Evolutionary conservation across 306 rosid genomes (phyloP), one percentile per base, ranked within the genome.

Genomic region (Rubus idaeus): DNA sequence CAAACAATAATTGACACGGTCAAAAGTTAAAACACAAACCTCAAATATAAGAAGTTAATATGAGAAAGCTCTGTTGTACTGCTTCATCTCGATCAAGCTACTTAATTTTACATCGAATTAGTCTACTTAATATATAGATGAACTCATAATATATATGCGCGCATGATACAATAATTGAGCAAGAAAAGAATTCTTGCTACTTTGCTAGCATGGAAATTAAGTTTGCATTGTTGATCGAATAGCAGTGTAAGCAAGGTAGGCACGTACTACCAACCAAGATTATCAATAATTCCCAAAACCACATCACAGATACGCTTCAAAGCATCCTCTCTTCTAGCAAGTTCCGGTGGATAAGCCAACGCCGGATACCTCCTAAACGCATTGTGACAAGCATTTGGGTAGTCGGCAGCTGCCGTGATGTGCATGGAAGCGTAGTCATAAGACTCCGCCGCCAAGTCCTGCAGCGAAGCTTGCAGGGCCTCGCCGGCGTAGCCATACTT

Each of bases 221-320:
- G 18, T 9, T 9, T 60, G 23, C 69, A 64, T 64, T 37, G 17
- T 37, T 64, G 23, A 70, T 8, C 16, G 14, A 42, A 18, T 17
- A 26, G 42, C 67, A 42, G 46, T 42, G 46, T 42, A 5, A 8
- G 5, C 8, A 70, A 49, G 60, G 41, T 3, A 50, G 60, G 10
- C 56, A 52, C 81, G 26, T 1, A 23, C 57, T 84, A 87, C 75
- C 81, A 83, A 51, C 64, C 83, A 35, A 92, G 87, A 82, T 80
- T 84, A 87, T 92, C 97, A 61, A 95, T 75, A 45, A 95, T 95
- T 41, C 90, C 96, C 91, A 87, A 78, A 53, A 90, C 89, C 65
- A 95, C 97, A 73, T 83, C 89, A 83, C 97, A 95, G 9, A 95
- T 88, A 77, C 84, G 92, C 91, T 88, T 89, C 84, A 95, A 77